These are phyloP conservation scores for Phytophthora cajani DNA, from an alignment of 352 stramenopile genomes.

Conservation along the genomic window DNA sequence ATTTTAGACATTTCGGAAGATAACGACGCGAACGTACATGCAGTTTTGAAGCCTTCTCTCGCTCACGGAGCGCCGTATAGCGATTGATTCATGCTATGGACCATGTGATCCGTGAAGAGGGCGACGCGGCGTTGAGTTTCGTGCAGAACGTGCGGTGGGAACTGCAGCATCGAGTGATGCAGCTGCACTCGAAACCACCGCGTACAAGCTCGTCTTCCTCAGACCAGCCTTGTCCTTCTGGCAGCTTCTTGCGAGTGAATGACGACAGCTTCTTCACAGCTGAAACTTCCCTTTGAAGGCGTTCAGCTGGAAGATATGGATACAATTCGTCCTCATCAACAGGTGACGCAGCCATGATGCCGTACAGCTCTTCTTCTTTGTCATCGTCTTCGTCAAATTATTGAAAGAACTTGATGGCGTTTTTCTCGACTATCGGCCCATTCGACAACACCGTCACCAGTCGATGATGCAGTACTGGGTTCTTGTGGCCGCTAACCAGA, in stretches of 20 bases:
- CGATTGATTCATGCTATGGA: slow-evolving; percentile 40
- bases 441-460: slow-evolving; percentile 33
- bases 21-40: slow-evolving; percentile 19
- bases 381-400: slow-evolving; percentile 14
- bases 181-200: slow-evolving; percentile 34
- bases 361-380: slow-evolving; percentile 16
- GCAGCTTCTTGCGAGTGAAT: slow-evolving; percentile 26
- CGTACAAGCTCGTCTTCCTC: slow-evolving; percentile 27
- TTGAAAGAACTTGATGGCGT: slow-evolving; percentile 43
- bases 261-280: slow-evolving; percentile 34
- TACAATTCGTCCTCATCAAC: slow-evolving; percentile 34
- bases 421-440: slow-evolving; percentile 41
- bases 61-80: slow-evolving; percentile 21
- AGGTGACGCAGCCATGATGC: slow-evolving; percentile 33
- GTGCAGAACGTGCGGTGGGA: slow-evolving; percentile 23
- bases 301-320: too few species aligned
- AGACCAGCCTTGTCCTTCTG: neutral
- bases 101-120: slow-evolving; percentile 33
- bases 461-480: too few species aligned
- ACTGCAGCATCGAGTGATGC: slow-evolving; percentile 20
- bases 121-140: slow-evolving; percentile 22
- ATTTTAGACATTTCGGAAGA: slow-evolving; percentile 14
- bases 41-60: slow-evolving; percentile 15
- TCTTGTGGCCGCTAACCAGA: too few species aligned
- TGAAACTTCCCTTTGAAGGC: slow-evolving; percentile 24